Conservation (phyloP, 306 rosid genomes). For the Begonia masoniana region DNA sequence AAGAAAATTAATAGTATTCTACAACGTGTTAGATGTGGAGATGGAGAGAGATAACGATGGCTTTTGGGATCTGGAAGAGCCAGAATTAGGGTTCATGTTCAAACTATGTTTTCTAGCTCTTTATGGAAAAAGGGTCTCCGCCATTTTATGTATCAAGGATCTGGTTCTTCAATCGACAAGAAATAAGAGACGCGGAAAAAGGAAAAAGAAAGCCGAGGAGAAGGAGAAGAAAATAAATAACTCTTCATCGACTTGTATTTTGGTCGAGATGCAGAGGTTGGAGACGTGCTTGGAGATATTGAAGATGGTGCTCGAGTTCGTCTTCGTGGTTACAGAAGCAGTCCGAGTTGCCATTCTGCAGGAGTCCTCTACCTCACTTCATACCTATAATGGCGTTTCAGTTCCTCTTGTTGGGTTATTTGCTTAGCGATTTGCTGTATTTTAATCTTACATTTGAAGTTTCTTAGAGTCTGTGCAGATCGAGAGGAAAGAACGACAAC, state of each 20-base stretch:
- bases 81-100: no score
- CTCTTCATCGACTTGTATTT: no score
- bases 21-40: no score
- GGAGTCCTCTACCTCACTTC: not conserved
- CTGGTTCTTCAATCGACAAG: not conserved
- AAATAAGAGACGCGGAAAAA: not conserved
- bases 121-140: no score
- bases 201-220: not conserved
- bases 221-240: not conserved
- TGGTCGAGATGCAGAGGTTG: slow-evolving; percentile 26
- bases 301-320: slow-evolving; percentile 56
- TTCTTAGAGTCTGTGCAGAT: no score
- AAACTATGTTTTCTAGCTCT: no score
- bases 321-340: slow-evolving; percentile 52
- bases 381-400: not conserved
- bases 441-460: no score
- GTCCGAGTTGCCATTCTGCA: slow-evolving; percentile 39
- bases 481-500: no score
- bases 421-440: not conserved
- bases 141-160: not conserved
- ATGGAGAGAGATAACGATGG: no score
- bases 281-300: slow-evolving; percentile 45
- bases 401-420: slow-evolving; percentile 42
- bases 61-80: no score
- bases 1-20: no score